A percentile compares a stretch with the other conserved stretches of the same genome.
These are phyloP conservation scores for Rhypophila decipiens DNA, from an alignment of 495 filamentous ascomycete species.

Conservation along the genomic window DNA sequence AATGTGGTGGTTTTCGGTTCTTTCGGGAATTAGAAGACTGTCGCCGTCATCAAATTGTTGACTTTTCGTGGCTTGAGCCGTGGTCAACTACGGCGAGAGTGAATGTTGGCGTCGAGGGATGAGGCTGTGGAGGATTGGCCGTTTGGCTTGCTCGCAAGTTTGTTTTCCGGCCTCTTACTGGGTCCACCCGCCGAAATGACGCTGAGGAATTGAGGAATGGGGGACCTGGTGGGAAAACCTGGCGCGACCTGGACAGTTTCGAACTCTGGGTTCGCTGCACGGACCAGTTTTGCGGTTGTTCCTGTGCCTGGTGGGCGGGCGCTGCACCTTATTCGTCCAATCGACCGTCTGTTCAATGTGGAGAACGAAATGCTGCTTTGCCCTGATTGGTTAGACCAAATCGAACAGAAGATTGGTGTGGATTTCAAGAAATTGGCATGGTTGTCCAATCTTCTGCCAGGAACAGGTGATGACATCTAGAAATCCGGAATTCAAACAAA, in stretches of 20 bases:
- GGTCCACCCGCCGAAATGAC: constrained; percentile 6
- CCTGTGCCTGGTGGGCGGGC: not conserved
- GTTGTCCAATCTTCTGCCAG: too few relatives aligned
- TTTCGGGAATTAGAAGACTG: constrained; percentile 10
- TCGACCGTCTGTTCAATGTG: not conserved
- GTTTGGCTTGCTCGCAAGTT: constrained; percentile 8
- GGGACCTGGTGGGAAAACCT: not conserved
- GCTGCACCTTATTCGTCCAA: not conserved
- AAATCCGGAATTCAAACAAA: not conserved
- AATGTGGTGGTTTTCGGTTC: constrained; percentile 10
- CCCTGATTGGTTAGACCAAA: constrained; percentile 6
- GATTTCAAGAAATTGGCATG: too few relatives aligned
- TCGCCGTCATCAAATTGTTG: constrained; percentile 2
- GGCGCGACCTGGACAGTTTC: constrained; percentile 3
- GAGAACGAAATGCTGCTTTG: constrained; percentile 5
- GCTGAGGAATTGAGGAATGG: constrained; percentile 4
- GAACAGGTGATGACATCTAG: too few relatives aligned
- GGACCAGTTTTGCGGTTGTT: too few relatives aligned
- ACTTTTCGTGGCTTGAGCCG: not conserved
- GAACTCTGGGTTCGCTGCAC: constrained; percentile 8
- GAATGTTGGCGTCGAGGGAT: not conserved
- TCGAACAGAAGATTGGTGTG: constrained; percentile 6
- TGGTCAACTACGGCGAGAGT: not conserved
- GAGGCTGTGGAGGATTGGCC: constrained; percentile 8
- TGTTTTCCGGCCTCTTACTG: constrained; percentile 6